Conservation (phyloP, 352 stramenopile species). For the Thraustochytrium sp. region DNA sequence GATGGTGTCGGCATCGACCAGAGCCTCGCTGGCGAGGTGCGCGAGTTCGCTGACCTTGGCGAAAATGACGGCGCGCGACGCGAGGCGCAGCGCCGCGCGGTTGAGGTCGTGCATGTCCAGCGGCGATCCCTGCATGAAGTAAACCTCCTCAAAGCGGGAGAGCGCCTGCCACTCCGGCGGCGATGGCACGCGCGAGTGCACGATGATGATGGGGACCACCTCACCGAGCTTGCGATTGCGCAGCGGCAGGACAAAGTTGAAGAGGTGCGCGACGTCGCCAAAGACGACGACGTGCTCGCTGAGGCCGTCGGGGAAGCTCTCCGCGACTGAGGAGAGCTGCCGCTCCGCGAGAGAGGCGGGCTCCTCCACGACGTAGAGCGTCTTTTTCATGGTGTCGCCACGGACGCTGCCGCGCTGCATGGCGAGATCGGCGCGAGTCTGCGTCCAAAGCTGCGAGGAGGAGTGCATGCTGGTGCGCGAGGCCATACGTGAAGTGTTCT, state of each 20-base stretch:
- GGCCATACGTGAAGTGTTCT: too few species aligned
- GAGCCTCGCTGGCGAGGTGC: not conserved
- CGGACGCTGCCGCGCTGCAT: not conserved
- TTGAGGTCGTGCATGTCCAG: slow-evolving; percentile 33
- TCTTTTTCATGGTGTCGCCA: not conserved
- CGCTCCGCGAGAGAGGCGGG: not conserved
- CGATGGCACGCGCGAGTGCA: not conserved
- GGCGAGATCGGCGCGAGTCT: not conserved
- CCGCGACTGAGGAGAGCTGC: not conserved
- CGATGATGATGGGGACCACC: slow-evolving; percentile 13
- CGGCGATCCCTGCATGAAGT: slow-evolving; percentile 34
- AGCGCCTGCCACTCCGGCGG: slow-evolving; percentile 1
- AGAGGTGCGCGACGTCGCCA: not conserved
- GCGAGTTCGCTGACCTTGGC: not conserved
- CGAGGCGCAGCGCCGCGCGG: not conserved
- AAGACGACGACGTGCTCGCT: slow-evolving; percentile 38
- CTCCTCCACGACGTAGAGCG: slow-evolving; percentile 28
- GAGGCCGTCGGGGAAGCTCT: not conserved
- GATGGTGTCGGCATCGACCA: slow-evolving; percentile 39
- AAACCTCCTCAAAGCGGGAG: slow-evolving; percentile 22
- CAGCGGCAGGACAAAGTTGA: slow-evolving; percentile 36
- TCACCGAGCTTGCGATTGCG: not conserved
- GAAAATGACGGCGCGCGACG: slow-evolving; percentile 13
- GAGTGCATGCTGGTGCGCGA: not conserved
- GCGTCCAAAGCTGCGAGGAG: not conserved